phyloP scores from a whole-genome alignment of 306 rosid genomes.

The Prinsepia uniflora region DNA sequence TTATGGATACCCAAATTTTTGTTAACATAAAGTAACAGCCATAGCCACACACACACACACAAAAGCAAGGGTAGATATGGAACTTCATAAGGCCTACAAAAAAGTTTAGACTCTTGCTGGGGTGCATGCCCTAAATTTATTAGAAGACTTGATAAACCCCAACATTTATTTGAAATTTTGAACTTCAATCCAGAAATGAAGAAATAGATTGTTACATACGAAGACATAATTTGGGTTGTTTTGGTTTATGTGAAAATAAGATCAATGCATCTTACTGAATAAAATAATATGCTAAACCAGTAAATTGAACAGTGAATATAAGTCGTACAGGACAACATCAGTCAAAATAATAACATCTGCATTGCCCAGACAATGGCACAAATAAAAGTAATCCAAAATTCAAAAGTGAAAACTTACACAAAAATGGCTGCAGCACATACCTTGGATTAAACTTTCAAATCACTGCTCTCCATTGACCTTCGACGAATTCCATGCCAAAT shows the following conservation, averaged over 20 bases:
- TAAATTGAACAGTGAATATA: background rate
- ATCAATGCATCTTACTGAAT: background rate
- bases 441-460: conserved; percentile 42
- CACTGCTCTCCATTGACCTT: conserved; percentile 32
- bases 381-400: conserved; percentile 2
- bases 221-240: background rate
- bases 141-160: background rate
- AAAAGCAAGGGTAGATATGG: background rate
- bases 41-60: background rate
- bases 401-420: background rate
- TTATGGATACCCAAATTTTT: background rate
- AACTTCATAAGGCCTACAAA: background rate
- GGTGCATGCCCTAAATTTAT: background rate
- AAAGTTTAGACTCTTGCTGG: background rate
- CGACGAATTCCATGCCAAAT: conserved; percentile 25
- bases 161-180: background rate
- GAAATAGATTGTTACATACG: background rate
- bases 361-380: background rate
- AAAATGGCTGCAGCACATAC: conserved; percentile 32
- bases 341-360: too few species aligned
- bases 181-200: background rate
- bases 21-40: background rate
- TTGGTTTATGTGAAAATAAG: background rate
- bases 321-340: background rate
- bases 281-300: background rate